Evolutionary conservation across 2,329 filamentous ascomycete species (phyloP).

Genomic region (Gaeumannomyces sp.): DNA sequence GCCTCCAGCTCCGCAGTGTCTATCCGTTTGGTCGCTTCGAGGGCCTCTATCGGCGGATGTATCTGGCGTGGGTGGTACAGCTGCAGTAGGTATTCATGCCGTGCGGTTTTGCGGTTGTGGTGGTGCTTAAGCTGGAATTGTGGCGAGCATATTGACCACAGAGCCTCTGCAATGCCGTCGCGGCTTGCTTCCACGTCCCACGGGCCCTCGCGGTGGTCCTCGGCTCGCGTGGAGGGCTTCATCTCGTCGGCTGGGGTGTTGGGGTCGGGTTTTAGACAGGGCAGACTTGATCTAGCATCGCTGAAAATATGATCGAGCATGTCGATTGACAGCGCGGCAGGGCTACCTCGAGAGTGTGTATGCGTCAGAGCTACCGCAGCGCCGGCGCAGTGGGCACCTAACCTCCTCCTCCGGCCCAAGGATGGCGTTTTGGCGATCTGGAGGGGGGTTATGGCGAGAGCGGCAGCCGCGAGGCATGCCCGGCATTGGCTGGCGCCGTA

Average conservation of each 20-base stretch:
- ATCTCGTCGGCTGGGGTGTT: neutral
- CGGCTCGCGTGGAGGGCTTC: neutral
- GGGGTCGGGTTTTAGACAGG: neutral
- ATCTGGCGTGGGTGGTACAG: neutral
- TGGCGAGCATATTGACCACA: conserved; percentile 6
- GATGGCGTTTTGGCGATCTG: neutral
- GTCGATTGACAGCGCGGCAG: neutral
- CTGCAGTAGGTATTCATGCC: neutral
- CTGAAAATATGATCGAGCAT: neutral
- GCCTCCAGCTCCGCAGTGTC: neutral
- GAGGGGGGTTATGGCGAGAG: neutral
- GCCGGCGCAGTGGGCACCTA: neutral
- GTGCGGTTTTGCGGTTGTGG: neutral
- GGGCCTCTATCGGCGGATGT: neutral
- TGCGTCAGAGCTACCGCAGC: neutral
- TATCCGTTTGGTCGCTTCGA: neutral
- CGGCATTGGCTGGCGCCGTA: conserved; percentile 61
- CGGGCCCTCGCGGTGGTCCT: neutral
- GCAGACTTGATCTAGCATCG: neutral
- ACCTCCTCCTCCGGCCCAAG: neutral
- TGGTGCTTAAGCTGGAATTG: conserved; percentile 3
- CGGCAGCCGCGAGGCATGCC: conserved; percentile 44
- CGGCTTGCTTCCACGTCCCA: neutral
- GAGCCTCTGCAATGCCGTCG: neutral
- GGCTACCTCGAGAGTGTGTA: neutral